These are phyloP conservation scores for Arabidopsis arenosa DNA, from an alignment of 345 rosid species.

Conservation along the genomic window DNA sequence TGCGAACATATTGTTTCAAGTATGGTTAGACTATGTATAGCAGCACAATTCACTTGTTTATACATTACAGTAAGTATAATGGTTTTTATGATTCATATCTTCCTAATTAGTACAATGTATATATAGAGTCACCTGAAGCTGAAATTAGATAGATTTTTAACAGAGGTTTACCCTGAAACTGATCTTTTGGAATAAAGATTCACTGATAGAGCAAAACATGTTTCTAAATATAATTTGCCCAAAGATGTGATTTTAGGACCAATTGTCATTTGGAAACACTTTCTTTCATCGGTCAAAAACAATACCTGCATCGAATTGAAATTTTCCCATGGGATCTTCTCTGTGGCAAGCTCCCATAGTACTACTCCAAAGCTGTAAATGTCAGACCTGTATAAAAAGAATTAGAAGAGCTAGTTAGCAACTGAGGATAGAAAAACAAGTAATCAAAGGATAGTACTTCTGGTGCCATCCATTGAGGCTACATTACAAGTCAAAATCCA, in stretches of 20 bases:
- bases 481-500: constrained; percentile 32
- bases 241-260: background rate
- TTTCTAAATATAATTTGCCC: background rate
- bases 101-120: background rate
- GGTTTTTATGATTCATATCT: background rate
- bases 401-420: constrained; percentile 27
- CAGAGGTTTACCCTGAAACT: constrained; percentile 18
- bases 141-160: background rate
- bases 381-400: constrained; percentile 68
- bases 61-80: constrained; percentile 10
- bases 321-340: constrained; percentile 97
- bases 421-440: constrained; percentile 33
- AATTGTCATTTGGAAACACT: background rate
- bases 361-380: constrained; percentile 91
- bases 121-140: background rate
- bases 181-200: constrained; percentile 1
- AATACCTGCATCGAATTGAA: constrained; percentile 92
- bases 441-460: constrained; percentile 62
- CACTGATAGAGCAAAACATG: constrained; percentile 2
- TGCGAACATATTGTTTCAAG: background rate
- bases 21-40: background rate
- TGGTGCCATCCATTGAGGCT: constrained; percentile 99
- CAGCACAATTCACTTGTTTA: constrained; percentile 9
- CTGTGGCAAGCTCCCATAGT: constrained; percentile 93
- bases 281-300: constrained; percentile 8